A percentile compares a stretch with the other conserved stretches of the same genome.
These are phyloP conservation scores for Ceratonia siliqua DNA, from an alignment of 306 rosid species.

Conservation along the genomic window DNA sequence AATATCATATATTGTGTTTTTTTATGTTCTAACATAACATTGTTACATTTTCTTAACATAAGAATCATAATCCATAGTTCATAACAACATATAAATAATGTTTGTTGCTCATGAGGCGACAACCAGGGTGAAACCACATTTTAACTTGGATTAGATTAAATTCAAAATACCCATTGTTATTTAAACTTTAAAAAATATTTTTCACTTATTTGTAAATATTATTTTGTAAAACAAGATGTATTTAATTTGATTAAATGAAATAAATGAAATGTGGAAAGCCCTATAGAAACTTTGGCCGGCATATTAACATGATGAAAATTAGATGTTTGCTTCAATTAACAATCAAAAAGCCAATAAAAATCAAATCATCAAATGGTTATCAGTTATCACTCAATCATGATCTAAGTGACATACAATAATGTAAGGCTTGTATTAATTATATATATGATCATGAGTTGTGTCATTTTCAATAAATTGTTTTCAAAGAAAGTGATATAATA, in stretches of 20 bases:
- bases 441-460: conserved; percentile 25
- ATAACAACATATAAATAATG: too few relatives aligned
- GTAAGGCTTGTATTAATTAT: neutral
- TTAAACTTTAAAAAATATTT: neutral
- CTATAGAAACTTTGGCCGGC: conserved; percentile 17
- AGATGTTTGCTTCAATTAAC: neutral
- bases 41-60: too few relatives aligned
- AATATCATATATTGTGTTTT: too few relatives aligned
- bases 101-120: too few relatives aligned
- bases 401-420: neutral
- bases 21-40: too few relatives aligned
- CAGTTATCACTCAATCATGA: too few relatives aligned
- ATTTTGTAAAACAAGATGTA: neutral
- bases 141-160: too few relatives aligned
- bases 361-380: neutral
- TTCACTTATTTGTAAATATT: too few relatives aligned
- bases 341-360: neutral
- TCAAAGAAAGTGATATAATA: neutral
- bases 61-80: too few relatives aligned
- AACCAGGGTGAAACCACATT: too few relatives aligned
- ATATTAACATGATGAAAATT: conserved; percentile 3
- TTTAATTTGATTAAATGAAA: neutral
- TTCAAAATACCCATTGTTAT: too few relatives aligned
- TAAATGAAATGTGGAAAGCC: neutral
- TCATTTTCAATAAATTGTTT: neutral